Evolutionary conservation across 345 rosid genomes (phyloP).

Genomic region (Salix udensis): DNA sequence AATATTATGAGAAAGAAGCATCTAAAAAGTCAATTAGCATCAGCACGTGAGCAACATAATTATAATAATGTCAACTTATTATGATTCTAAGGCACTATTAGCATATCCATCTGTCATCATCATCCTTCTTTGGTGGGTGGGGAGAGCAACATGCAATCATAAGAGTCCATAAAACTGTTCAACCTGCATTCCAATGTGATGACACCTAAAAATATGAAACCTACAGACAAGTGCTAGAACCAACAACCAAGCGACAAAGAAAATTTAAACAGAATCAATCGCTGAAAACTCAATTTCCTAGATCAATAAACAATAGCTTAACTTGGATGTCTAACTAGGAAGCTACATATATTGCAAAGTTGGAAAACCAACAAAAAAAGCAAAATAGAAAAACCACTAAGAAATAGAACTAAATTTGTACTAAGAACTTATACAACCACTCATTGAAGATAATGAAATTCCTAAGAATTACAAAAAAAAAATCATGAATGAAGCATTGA

Average conservation of each 20-base stretch:
- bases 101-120: background rate
- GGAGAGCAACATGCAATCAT: background rate
- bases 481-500: background rate
- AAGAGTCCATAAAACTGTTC: background rate
- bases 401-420: background rate
- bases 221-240: background rate
- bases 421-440: background rate
- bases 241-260: background rate
- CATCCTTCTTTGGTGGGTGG: background rate
- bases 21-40: background rate
- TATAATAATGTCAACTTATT: background rate
- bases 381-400: background rate
- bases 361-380: background rate
- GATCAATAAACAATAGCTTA: background rate
- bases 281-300: background rate
- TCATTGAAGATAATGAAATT: background rate
- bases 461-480: background rate
- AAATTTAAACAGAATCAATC: background rate
- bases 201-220: background rate
- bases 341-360: background rate
- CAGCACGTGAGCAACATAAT: background rate
- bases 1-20: constrained; percentile 18
- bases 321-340: background rate
- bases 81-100: background rate
- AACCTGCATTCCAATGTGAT: background rate